Conservation (phyloP, 2,329 filamentous ascomycete genomes). For the Coleophoma crateriformis region DNA sequence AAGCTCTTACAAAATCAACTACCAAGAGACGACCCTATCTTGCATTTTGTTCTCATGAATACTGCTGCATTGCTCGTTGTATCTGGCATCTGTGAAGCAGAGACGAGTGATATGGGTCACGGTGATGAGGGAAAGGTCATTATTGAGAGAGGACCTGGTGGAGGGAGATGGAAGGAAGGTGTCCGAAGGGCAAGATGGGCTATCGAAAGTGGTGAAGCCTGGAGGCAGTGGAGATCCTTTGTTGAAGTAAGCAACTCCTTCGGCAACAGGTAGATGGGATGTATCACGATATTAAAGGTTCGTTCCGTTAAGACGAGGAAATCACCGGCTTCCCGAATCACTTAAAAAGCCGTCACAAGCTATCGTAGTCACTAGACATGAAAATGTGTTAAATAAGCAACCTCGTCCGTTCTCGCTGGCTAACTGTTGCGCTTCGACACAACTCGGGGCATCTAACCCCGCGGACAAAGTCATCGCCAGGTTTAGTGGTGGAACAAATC, state of each 20-base stretch:
- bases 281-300: background rate
- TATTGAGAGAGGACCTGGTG: constrained; percentile 76
- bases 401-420: no score
- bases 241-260: constrained; percentile 57
- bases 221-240: constrained; percentile 76
- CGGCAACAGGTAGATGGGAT: constrained; percentile 14
- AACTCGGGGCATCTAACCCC: no score
- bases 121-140: constrained; percentile 79
- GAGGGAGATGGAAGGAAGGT: constrained; percentile 91
- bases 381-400: no score
- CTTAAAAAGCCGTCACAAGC: no score
- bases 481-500: no score
- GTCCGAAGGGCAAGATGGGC: constrained; percentile 83
- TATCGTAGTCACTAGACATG: no score
- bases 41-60: constrained; percentile 94
- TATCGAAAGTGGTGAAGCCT: constrained; percentile 79
- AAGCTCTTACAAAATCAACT: constrained; percentile 71
- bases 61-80: constrained; percentile 82
- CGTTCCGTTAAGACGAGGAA: no score
- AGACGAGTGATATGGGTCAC: constrained; percentile 71
- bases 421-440: no score
- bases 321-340: no score
- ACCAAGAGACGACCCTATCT: constrained; percentile 70
- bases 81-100: constrained; percentile 80
- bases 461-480: no score